Evolutionary conservation across 768 basidiomycete species (phyloP).

Genomic region (Kwoniella sp.): DNA sequence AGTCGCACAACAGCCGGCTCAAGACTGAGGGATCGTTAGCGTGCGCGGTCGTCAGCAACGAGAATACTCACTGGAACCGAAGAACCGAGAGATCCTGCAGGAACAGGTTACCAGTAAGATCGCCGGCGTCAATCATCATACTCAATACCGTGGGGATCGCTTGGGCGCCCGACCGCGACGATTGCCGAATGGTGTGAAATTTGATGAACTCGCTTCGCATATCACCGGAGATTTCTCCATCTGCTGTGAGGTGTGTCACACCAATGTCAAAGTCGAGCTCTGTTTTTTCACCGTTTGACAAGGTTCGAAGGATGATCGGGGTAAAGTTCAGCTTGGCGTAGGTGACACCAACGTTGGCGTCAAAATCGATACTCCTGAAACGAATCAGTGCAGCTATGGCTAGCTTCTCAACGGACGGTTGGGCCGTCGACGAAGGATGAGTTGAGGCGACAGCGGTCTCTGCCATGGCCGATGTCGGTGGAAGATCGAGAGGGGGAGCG

Average conservation of each 20-base stretch:
- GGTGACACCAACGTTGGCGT: conserved; percentile 79
- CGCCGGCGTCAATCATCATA: conserved; percentile 35
- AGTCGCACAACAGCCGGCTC: conserved; percentile 39
- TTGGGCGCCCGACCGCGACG: conserved; percentile 20
- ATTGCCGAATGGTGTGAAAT: conserved; percentile 35
- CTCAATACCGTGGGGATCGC: conserved; percentile 31
- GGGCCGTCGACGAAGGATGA: conserved; percentile 2
- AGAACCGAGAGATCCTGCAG: conserved; percentile 36
- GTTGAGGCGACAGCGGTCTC: conserved; percentile 18
- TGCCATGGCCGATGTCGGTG: conserved; percentile 29
- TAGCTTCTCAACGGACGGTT: conserved; percentile 40
- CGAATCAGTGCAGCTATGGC: conserved; percentile 65
- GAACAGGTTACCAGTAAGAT: conserved; percentile 30
- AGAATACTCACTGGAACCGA: conserved; percentile 31
- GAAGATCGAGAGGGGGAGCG: conserved; percentile 35
- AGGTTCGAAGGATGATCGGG: conserved; percentile 63
- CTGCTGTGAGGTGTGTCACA: conserved; percentile 57
- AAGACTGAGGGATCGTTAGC: conserved; percentile 25
- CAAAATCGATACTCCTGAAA: conserved; percentile 66
- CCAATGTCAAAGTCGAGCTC: conserved; percentile 63
- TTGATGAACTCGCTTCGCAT: conserved; percentile 29
- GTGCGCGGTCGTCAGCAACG: neutral
- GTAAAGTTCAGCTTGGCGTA: conserved; percentile 63
- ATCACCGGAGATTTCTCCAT: conserved; percentile 42
- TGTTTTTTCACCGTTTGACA: conserved; percentile 59